phyloP scores from a whole-genome alignment of 2,329 filamentous ascomycete species.

The Colletotrichum horii region DNA sequence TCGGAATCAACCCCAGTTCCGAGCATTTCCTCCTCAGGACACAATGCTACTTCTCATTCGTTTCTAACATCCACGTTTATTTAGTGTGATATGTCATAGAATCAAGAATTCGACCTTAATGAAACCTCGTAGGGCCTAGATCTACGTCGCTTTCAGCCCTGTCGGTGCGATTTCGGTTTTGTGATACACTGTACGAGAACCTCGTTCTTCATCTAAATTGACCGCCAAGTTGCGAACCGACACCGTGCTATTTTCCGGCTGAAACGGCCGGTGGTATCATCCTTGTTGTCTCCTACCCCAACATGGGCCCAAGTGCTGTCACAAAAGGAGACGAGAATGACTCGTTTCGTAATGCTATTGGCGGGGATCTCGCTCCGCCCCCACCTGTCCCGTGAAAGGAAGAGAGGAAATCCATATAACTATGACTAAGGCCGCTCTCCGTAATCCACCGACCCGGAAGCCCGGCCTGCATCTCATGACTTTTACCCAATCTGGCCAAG shows the following conservation, averaged over 20 bases:
- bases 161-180: not conserved
- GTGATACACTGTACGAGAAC: not conserved
- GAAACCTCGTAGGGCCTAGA: not conserved
- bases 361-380: not conserved
- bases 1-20: not conserved
- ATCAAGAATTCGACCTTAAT: not conserved
- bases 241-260: not conserved
- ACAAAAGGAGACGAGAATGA: not conserved
- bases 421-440: not conserved
- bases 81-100: not conserved
- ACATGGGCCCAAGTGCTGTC: not conserved
- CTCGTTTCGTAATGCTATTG: not conserved
- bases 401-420: not conserved
- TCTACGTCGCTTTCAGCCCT: not conserved
- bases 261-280: not conserved
- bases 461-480: not conserved
- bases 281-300: not conserved
- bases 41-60: not conserved
- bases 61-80: not conserved
- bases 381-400: not conserved
- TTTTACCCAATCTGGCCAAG: not conserved
- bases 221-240: not conserved
- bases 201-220: not conserved
- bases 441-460: not conserved
- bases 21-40: not conserved